Evolutionary conservation across 805 yeast genomes (phyloP), one percentile per base, ranked within the genome.

Genomic region (Crinitomyces ghanaensis): DNA sequence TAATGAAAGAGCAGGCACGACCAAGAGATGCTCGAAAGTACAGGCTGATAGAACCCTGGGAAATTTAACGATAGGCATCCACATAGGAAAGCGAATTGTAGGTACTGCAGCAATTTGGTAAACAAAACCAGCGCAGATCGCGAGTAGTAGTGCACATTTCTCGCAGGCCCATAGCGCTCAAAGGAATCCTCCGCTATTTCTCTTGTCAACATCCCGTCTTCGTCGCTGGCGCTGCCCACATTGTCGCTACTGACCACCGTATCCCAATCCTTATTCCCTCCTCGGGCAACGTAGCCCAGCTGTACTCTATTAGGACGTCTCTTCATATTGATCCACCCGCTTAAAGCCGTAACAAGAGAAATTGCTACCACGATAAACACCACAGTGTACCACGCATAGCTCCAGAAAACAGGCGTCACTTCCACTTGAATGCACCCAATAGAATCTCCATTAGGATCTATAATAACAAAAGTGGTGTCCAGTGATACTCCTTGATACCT

Each of bases 21-120:
- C 83, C 83, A 75, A 12, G 70, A 52, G 13, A 70, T 45, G 11
- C 63, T 54, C 2, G 72, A 58, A 30, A 73, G 50, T 9, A 70
- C 49, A 1, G 78, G 78, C 39, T 67, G 77, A 38, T 65, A 70
- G 45, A 69, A 74, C 0, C 78, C 81, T 0, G 85, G 84, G 43
- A 70, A 77, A 17, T 60, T 54, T 13, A 77, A 48, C 41, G 65
- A 63, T 19, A 77, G 54, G 12, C 40, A 42, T 3, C 71, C 77
- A 4, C 68, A 70, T 47, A 74, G 70, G 27, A 72, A 63, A 1
- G 74, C 67, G 54, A 68, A 76, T 46, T 77, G 84, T 21, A 73
- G 46, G 50, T 74, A 75, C 13, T 61, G 51, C 2, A 75, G 41
- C 27, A 68, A n/a, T n/a, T n/a, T n/a, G n/a, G n/a, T n/a, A n/a